These are phyloP conservation scores for Termitomyces sp. DNA, from an alignment of 768 basidiomycete species.

Conservation along the genomic window DNA sequence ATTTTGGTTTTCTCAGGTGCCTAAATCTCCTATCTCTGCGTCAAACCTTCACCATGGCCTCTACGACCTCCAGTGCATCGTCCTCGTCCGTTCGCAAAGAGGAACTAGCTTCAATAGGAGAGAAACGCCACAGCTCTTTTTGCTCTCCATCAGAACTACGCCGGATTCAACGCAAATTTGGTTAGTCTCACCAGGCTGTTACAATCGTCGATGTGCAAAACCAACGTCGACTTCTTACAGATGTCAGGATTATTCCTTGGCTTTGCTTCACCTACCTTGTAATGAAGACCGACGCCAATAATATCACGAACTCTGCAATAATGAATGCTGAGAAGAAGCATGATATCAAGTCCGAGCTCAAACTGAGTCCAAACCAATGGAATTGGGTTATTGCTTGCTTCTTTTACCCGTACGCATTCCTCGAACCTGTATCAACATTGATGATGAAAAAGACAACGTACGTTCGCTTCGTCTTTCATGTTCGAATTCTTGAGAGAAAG, in stretches of 20 bases:
- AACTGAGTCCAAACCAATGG: conserved; percentile 9
- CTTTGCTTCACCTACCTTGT: conserved; percentile 12
- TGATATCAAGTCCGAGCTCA: conserved; percentile 11
- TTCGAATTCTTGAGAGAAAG: background rate
- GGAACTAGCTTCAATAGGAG: background rate
- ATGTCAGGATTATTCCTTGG: conserved; percentile 10
- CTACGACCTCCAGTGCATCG: background rate
- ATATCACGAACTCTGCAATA: conserved; percentile 11
- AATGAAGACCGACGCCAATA: conserved; percentile 12
- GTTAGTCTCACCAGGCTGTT: background rate
- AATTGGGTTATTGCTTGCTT: conserved; percentile 13
- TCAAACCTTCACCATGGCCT: background rate
- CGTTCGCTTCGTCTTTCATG: background rate
- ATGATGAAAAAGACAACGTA: conserved; percentile 13
- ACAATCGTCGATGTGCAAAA: background rate
- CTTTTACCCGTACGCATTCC: conserved; percentile 12
- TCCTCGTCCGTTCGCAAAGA: background rate
- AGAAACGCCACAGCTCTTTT: background rate
- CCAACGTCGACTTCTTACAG: background rate
- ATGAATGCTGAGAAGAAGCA: conserved; percentile 12
- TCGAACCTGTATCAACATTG: conserved; percentile 11
- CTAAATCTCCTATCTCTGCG: background rate
- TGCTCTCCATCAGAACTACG: background rate
- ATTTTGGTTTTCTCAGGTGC: no score
- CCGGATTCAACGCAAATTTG: conserved; percentile 11